phyloP scores from a whole-genome alignment of 2,329 filamentous ascomycete genomes.

The Diaporthe vaccinii region DNA sequence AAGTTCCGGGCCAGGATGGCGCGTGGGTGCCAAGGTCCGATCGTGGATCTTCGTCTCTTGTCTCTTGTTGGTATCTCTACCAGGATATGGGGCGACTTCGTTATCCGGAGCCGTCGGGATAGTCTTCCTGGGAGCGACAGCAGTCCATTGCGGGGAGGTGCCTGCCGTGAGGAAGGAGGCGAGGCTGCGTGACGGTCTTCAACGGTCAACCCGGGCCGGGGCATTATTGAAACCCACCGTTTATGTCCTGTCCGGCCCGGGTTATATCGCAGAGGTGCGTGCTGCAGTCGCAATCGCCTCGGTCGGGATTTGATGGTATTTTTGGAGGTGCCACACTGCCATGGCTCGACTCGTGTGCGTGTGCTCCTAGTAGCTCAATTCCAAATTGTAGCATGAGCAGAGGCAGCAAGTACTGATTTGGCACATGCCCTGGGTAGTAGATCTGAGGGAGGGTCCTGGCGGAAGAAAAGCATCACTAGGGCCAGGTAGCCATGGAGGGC shows the following conservation, averaged over 20 bases:
- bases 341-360: background rate
- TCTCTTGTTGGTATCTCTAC: background rate
- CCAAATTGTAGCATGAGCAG: background rate
- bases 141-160: background rate
- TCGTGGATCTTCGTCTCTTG: background rate
- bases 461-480: no score
- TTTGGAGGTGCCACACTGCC: no score
- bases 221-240: background rate
- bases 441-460: background rate
- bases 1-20: background rate
- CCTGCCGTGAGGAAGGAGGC: background rate
- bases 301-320: background rate
- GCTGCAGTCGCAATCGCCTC: no score
- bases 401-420: background rate
- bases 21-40: background rate
- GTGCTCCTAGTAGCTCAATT: no score
- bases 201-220: background rate
- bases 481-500: background rate
- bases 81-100: background rate
- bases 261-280: background rate
- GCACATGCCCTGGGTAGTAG: background rate
- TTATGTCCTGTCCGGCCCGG: background rate
- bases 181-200: background rate
- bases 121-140: background rate
- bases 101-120: conserved; percentile 5